Conservation (phyloP, 1,284 basidiomycete species). For the Sporisorium graminicola region DNA sequence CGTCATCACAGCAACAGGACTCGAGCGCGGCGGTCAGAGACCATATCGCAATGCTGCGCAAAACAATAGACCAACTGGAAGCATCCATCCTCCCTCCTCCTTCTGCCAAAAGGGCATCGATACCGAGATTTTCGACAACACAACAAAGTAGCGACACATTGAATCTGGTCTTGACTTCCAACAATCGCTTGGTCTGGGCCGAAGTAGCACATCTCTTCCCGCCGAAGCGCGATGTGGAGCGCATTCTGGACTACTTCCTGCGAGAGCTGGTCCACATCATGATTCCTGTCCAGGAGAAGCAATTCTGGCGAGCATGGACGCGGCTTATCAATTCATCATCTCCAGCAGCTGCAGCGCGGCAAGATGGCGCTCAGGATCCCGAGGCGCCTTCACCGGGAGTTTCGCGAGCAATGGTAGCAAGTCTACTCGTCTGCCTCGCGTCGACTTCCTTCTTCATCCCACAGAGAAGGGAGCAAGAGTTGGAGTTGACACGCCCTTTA, state of each 20-base stretch:
- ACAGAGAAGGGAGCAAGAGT: constrained; percentile 18
- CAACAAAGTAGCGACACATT: neutral
- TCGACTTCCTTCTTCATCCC: constrained; percentile 32
- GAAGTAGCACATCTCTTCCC: constrained; percentile 37
- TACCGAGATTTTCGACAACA: neutral
- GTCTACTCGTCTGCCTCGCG: constrained; percentile 29
- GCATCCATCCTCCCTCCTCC: constrained; percentile 3
- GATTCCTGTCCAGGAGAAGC: constrained; percentile 39
- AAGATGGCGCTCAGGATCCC: neutral
- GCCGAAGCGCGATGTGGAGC: constrained; percentile 28
- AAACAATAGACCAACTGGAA: constrained; percentile 22
- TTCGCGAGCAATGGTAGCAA: constrained; percentile 33
- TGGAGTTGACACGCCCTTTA: constrained; percentile 12
- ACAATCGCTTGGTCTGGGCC: constrained; percentile 16
- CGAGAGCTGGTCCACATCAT: constrained; percentile 41
- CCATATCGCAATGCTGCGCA: constrained; percentile 29
- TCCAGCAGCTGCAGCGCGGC: neutral
- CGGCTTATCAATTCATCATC: neutral
- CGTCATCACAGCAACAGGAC: neutral
- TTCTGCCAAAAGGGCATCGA: neutral
- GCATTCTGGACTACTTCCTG: constrained; percentile 30
- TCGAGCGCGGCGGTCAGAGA: constrained; percentile 6
- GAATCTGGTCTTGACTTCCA: constrained; percentile 9
- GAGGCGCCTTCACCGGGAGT: constrained; percentile 7
- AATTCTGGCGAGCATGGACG: constrained; percentile 32